Evolutionary conservation across 2,329 filamentous ascomycete species (phyloP).

Genomic region (Aspergillus melleus): DNA sequence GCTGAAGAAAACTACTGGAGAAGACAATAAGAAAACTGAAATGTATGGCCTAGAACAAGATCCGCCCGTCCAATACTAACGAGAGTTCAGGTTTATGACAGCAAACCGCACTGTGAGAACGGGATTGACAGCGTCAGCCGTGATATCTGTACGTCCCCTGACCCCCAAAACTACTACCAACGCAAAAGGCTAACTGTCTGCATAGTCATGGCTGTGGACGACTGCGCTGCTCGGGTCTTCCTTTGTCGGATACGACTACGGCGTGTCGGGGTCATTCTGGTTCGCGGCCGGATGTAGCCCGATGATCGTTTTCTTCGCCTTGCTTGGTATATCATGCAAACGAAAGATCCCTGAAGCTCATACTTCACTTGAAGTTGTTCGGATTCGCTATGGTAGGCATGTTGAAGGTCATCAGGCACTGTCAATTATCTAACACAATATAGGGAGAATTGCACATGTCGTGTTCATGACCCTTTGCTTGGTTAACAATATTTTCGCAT

Average conservation of each 20-base stretch:
- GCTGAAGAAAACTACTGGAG: constrained; percentile 51
- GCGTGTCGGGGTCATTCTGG: constrained; percentile 58
- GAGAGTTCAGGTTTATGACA: constrained; percentile 49
- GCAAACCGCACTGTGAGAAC: constrained; percentile 54
- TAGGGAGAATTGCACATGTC: constrained; percentile 46
- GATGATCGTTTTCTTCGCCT: constrained; percentile 58
- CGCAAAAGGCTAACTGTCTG: not conserved
- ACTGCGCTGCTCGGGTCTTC: constrained; percentile 54
- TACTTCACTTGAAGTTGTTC: constrained; percentile 55
- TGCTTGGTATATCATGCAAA: constrained; percentile 55
- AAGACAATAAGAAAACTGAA: constrained; percentile 55
- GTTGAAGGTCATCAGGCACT: not conserved
- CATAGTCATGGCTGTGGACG: constrained; percentile 54
- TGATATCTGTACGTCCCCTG: constrained; percentile 45
- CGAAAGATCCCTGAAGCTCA: constrained; percentile 55
- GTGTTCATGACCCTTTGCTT: constrained; percentile 55
- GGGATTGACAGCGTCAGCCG: constrained; percentile 54
- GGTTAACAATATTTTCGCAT: constrained; percentile 56
- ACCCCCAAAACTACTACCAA: too few relatives aligned
- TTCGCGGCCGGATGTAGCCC: constrained; percentile 57
- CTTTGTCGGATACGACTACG: constrained; percentile 56
- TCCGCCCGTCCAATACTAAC: not conserved
- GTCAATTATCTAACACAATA: not conserved
- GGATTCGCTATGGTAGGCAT: constrained; percentile 49
- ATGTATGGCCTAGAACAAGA: constrained; percentile 35